A percentile compares a stretch with the other conserved stretches of the same genome.
Conservation (phyloP, 768 basidiomycete genomes). For the Omphalotus guepiniiformis region DNA sequence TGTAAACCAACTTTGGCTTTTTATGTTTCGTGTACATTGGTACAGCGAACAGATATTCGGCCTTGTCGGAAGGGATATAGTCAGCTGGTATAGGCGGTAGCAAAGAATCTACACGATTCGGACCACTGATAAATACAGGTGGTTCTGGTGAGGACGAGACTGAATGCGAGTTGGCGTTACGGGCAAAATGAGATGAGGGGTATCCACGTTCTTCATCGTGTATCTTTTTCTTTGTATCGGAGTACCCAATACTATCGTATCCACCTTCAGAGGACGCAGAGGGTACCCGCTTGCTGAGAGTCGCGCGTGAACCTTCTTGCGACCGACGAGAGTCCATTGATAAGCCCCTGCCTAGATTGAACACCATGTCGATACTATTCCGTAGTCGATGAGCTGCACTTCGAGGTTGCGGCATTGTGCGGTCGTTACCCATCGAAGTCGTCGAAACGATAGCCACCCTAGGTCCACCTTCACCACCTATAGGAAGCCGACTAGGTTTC, state of each 20-base stretch:
- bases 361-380: conserved; percentile 58
- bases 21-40: conserved; percentile 2
- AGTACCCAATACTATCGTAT: not conserved
- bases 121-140: conserved; percentile 17
- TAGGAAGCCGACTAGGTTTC: conserved; percentile 67
- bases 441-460: conserved; percentile 14
- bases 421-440: not conserved
- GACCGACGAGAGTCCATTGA: conserved; percentile 16
- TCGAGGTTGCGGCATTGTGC: conserved; percentile 17
- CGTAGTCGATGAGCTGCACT: conserved; percentile 38
- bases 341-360: conserved; percentile 44
- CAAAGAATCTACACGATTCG: conserved; percentile 1
- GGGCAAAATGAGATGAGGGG: conserved; percentile 10
- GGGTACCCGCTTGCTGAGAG: not conserved
- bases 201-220: conserved; percentile 32
- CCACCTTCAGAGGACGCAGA: conserved; percentile 6
- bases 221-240: conserved; percentile 23
- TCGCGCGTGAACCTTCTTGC: not conserved
- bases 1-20: conserved; percentile 37
- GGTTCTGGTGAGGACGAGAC: conserved; percentile 15
- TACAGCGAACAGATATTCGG: conserved; percentile 29
- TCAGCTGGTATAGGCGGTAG: conserved; percentile 5
- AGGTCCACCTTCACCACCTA: conserved; percentile 29
- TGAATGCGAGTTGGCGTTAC: conserved; percentile 19
- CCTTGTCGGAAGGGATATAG: conserved; percentile 11